Percentiles rank a stretch among this genome's conserved stretches.
phyloP scores from a whole-genome alignment of 192 early-diverging fungal species.

The Mortierella claussenii region DNA sequence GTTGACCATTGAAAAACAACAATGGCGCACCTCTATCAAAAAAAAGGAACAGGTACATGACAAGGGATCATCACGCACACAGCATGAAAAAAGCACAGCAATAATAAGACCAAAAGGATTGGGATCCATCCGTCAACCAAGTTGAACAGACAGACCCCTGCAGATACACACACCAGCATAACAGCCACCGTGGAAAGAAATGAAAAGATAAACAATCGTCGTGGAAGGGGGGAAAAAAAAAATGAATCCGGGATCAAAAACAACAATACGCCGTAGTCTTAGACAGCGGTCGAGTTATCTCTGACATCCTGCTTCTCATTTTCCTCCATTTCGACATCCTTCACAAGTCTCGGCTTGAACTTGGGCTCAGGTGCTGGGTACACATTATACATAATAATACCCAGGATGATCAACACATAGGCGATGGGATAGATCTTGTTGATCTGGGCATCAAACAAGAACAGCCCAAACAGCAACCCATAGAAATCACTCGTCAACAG shows the following conservation, averaged over 20 bases:
- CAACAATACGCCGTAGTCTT: background rate
- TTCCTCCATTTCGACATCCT: background rate
- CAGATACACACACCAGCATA: background rate
- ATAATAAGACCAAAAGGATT: too few species aligned
- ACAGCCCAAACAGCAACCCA: conserved; percentile 77
- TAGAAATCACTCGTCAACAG: conserved; percentile 86
- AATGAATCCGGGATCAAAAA: conserved; percentile 2
- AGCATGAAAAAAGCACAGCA: too few species aligned
- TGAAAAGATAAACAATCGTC: background rate
- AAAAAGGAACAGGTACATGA: too few species aligned
- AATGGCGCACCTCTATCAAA: too few species aligned
- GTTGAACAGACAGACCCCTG: background rate
- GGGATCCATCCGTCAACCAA: too few species aligned
- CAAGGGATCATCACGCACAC: too few species aligned
- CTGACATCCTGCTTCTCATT: background rate
- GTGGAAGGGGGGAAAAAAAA: background rate
- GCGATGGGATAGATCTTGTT: conserved; percentile 73
- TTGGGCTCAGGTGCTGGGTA: conserved; percentile 65
- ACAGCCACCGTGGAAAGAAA: background rate
- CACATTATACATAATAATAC: conserved; percentile 75
- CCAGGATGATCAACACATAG: conserved; percentile 71
- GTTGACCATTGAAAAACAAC: too few species aligned
- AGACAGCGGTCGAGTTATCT: conserved; percentile 12
- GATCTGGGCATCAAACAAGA: conserved; percentile 70
- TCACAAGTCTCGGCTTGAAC: conserved; percentile 37